phyloP scores from a whole-genome alignment of 768 basidiomycete genomes.

The Omphalotus guepiniiformis region DNA sequence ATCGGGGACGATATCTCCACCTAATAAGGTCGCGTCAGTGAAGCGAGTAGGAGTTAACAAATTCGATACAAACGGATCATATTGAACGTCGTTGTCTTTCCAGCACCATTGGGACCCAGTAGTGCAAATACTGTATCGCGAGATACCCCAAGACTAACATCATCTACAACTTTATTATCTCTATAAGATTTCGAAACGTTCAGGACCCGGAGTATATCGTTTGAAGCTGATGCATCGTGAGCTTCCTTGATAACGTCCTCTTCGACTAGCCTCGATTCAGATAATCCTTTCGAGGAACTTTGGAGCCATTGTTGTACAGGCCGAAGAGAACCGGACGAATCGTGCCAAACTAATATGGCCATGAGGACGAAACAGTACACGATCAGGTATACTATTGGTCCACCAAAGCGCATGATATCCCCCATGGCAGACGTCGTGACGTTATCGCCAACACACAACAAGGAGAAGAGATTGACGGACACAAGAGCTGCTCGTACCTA shows the following conservation, averaged over 20 bases:
- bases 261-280: conserved; percentile 19
- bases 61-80: conserved; percentile 56
- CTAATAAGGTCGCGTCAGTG: conserved; percentile 27
- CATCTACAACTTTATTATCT: conserved; percentile 58
- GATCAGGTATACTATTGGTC: conserved; percentile 72
- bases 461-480: conserved; percentile 73
- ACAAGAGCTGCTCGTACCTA: conserved; percentile 67
- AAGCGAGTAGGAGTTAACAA: background rate
- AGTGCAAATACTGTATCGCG: conserved; percentile 65
- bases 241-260: conserved; percentile 57
- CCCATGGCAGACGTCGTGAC: conserved; percentile 47
- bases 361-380: conserved; percentile 56
- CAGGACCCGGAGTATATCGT: conserved; percentile 59
- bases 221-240: conserved; percentile 38
- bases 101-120: conserved; percentile 80
- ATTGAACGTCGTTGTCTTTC: conserved; percentile 80
- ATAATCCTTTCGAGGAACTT: conserved; percentile 1
- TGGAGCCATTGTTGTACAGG: conserved; percentile 7
- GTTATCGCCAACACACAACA: conserved; percentile 59
- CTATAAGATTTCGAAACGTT: conserved; percentile 59
- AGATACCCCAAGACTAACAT: conserved; percentile 66
- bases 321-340: conserved; percentile 55
- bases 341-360: conserved; percentile 62
- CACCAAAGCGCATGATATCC: conserved; percentile 58
- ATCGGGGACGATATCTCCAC: conserved; percentile 66